phyloP scores from a whole-genome alignment of 192 early-diverging fungal genomes.

The Mortierella alpina region DNA sequence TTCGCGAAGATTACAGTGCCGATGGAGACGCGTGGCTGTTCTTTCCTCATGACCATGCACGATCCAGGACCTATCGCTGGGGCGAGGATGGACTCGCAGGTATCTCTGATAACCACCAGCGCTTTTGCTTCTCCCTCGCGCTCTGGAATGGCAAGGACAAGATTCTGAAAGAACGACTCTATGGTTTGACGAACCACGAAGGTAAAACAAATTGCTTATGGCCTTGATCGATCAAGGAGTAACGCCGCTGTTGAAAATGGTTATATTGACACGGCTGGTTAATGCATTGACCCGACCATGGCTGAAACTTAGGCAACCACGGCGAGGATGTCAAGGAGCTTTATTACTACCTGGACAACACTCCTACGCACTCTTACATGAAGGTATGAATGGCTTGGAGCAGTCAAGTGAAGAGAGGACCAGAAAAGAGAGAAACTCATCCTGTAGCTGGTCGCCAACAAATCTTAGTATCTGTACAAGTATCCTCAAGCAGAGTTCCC shows the following conservation, averaged over 20 bases:
- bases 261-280: no score
- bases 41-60: conserved; percentile 47
- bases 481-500: conserved; percentile 49
- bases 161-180: conserved; percentile 52
- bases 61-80: conserved; percentile 49
- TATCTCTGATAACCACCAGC: conserved; percentile 47
- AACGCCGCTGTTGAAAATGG: no score
- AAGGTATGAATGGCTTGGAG: conserved; percentile 17
- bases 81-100: conserved; percentile 49
- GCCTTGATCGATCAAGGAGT: background rate
- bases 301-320: conserved; percentile 31
- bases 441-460: background rate
- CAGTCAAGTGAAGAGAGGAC: no score
- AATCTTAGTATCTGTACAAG: conserved; percentile 38
- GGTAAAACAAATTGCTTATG: conserved; percentile 1
- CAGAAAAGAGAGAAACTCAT: background rate
- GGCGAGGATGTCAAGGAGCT: conserved; percentile 54
- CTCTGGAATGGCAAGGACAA: conserved; percentile 49
- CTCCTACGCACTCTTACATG: conserved; percentile 52
- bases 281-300: background rate
- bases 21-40: conserved; percentile 48
- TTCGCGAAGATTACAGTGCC: conserved; percentile 46
- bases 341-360: conserved; percentile 50
- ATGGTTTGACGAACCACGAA: conserved; percentile 48
- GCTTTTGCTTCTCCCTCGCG: conserved; percentile 45